A percentile compares a stretch with the other conserved stretches of the same genome.
These are phyloP conservation scores for Penicillium rolfsii DNA, from an alignment of 2,329 filamentous ascomycete species.

Conservation along the genomic window DNA sequence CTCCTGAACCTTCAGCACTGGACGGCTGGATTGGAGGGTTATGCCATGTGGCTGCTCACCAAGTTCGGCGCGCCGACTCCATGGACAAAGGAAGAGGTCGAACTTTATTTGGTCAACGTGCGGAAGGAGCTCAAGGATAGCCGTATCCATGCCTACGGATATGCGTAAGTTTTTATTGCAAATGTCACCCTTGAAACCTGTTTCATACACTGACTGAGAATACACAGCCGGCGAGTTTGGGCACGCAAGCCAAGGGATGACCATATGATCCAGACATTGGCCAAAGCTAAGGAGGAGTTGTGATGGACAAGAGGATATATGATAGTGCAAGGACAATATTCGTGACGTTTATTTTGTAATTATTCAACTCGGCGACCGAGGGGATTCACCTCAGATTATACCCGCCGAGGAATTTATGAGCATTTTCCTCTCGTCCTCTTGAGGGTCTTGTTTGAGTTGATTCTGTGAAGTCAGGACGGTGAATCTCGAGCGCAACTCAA, in stretches of 20 bases:
- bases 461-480: background rate
- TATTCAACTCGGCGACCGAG: background rate
- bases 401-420: too few relatives aligned
- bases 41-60: conserved; percentile 11
- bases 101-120: conserved; percentile 9
- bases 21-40: conserved; percentile 6
- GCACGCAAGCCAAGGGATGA: conserved; percentile 5
- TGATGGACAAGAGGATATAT: background rate
- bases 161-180: conserved; percentile 1
- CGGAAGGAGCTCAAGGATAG: conserved; percentile 7
- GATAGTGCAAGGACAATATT: background rate
- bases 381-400: background rate
- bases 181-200: background rate
- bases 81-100: conserved; percentile 10
- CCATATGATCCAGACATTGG: background rate
- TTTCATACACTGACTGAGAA: background rate
- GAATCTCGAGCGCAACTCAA: too few relatives aligned
- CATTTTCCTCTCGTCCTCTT: too few relatives aligned
- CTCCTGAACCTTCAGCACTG: conserved; percentile 6
- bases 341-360: background rate
- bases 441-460: background rate
- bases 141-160: conserved; percentile 1
- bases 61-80: conserved; percentile 12
- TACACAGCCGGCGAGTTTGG: conserved; percentile 3
- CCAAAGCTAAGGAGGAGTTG: background rate